Percentiles rank a stretch among this genome's conserved stretches.
phyloP scores from a whole-genome alignment of 2,329 filamentous ascomycete genomes.

The Pseudogymnoascus sp. region DNA sequence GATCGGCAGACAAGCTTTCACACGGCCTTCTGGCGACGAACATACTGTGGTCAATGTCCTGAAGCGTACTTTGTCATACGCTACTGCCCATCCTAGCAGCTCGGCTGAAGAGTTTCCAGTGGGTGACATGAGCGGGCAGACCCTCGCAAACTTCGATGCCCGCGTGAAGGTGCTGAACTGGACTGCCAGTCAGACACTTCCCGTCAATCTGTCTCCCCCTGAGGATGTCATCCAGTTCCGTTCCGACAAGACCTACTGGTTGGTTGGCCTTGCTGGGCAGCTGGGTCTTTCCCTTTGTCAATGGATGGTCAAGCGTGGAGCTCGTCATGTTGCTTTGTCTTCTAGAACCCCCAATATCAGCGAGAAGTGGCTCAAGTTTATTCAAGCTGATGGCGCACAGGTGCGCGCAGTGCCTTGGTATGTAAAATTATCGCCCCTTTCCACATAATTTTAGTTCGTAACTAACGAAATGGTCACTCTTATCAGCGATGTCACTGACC shows the following conservation, averaged over 20 bases:
- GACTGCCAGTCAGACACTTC: neutral
- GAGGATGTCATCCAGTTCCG: constrained; percentile 10
- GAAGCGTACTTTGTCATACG: neutral
- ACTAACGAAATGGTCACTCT: neutral
- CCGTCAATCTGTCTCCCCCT: neutral
- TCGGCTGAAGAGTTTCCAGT: neutral
- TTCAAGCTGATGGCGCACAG: constrained; percentile 16
- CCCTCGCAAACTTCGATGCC: neutral
- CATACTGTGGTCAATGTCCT: neutral
- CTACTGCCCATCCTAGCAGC: neutral
- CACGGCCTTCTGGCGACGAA: neutral
- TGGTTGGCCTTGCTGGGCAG: constrained; percentile 26
- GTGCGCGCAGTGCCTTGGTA: constrained; percentile 20
- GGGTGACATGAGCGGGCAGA: neutral
- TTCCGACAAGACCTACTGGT: constrained; percentile 28
- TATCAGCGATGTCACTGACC: neutral
- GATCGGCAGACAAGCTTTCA: constrained; percentile 10
- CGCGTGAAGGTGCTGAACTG: constrained; percentile 5
- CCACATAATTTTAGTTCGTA: neutral
- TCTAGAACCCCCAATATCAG: constrained; percentile 34
- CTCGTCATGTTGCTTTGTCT: constrained; percentile 32
- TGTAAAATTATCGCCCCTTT: neutral
- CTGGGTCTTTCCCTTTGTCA: constrained; percentile 33
- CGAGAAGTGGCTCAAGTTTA: constrained; percentile 22
- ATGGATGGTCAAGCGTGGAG: constrained; percentile 36